Conservation (phyloP, 768 basidiomycete genomes). For the Lentinula lateritia region DNA sequence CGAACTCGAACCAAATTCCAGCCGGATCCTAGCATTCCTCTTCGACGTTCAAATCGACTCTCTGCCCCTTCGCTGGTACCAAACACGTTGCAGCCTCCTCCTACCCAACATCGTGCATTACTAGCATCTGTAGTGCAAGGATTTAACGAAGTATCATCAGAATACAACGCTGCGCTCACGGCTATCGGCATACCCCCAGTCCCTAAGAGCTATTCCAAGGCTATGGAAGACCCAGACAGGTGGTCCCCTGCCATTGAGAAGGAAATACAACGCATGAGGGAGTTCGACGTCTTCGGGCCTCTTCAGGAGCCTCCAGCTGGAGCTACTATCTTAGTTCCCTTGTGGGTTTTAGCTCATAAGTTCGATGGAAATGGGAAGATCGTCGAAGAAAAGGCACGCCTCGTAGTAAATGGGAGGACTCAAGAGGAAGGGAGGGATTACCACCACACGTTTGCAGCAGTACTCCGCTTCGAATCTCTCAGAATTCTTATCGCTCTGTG, state of each 20-base stretch:
- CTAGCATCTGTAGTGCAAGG: too few relatives aligned
- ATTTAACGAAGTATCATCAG: not conserved
- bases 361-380: not conserved
- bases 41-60: too few relatives aligned
- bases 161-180: not conserved
- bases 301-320: not conserved
- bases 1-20: too few relatives aligned
- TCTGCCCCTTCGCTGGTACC: too few relatives aligned
- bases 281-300: not conserved
- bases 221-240: not conserved
- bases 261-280: not conserved
- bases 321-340: not conserved
- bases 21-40: too few relatives aligned
- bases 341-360: constrained; percentile 5
- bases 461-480: constrained; percentile 4
- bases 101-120: too few relatives aligned
- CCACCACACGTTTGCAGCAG: constrained; percentile 21
- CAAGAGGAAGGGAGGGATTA: constrained; percentile 28
- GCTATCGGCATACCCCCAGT: not conserved
- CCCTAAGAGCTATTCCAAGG: not conserved
- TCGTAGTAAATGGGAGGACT: constrained; percentile 21
- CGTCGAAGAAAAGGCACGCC: constrained; percentile 8
- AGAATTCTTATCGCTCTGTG: constrained; percentile 15
- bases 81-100: too few relatives aligned
- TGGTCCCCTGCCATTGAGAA: not conserved